A percentile compares a stretch with the other conserved stretches of the same genome.
These are phyloP conservation scores for Herpotrichia juniperi DNA, from an alignment of 2,329 filamentous ascomycete species.

Conservation along the genomic window DNA sequence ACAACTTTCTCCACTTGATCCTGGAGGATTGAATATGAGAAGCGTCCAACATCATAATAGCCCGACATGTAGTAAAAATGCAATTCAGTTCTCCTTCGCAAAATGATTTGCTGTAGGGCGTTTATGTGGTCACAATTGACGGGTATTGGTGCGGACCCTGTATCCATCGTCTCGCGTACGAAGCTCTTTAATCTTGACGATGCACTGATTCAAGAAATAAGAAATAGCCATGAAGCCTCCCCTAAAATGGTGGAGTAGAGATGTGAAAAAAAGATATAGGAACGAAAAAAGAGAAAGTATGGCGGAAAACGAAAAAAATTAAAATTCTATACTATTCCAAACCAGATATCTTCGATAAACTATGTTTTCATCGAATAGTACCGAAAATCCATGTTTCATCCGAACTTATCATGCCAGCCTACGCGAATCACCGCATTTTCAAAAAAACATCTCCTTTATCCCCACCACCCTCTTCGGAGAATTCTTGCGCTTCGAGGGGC, in stretches of 20 bases:
- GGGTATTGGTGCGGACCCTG: too few relatives aligned
- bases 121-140: too few relatives aligned
- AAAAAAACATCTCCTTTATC: conserved; percentile 41
- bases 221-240: neutral
- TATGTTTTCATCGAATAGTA: neutral
- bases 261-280: neutral
- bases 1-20: too few relatives aligned
- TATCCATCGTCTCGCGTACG: too few relatives aligned
- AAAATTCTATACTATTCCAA: neutral
- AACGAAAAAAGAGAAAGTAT: neutral
- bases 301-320: neutral
- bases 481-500: conserved; percentile 36
- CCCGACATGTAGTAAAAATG: too few relatives aligned
- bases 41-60: too few relatives aligned
- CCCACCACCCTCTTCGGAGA: conserved; percentile 37
- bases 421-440: conserved; percentile 6
- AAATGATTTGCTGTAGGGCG: too few relatives aligned
- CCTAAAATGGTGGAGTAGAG: neutral
- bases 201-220: too few relatives aligned
- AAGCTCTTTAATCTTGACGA: too few relatives aligned
- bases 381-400: neutral
- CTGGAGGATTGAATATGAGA: too few relatives aligned
- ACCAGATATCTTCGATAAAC: neutral
- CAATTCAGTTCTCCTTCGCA: too few relatives aligned
- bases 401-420: neutral